Evolutionary conservation across 2,329 filamentous ascomycete genomes (phyloP).

Genomic region (Cytospora piceae): DNA sequence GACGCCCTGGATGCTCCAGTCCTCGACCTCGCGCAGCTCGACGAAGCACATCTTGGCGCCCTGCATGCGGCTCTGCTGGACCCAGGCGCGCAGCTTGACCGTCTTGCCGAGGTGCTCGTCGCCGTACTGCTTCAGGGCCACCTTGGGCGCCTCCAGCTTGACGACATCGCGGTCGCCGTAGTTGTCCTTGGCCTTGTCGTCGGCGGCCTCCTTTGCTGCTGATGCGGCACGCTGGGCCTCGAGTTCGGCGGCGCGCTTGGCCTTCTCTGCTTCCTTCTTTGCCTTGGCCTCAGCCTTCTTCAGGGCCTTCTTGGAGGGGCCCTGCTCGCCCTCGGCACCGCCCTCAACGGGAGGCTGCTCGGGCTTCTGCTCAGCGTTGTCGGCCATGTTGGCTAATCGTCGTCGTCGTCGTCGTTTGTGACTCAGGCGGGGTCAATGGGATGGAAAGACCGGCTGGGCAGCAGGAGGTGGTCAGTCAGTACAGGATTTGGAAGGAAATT

Average conservation of each 20-base stretch:
- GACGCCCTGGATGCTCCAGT: constrained; percentile 83
- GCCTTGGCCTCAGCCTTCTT: constrained; percentile 88
- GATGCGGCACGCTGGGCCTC: constrained; percentile 67
- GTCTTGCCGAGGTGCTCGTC: constrained; percentile 70
- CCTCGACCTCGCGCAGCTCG: constrained; percentile 75
- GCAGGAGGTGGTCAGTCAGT: constrained; percentile 1
- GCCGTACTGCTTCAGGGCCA: constrained; percentile 65
- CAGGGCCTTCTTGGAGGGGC: constrained; percentile 74
- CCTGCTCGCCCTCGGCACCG: constrained; percentile 72
- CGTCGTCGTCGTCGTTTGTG: constrained; percentile 8
- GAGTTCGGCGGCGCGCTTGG: constrained; percentile 71
- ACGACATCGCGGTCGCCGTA: constrained; percentile 68
- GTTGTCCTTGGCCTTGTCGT: constrained; percentile 73
- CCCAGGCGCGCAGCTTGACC: constrained; percentile 76
- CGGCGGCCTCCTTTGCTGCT: constrained; percentile 44
- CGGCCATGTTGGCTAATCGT: constrained; percentile 29
- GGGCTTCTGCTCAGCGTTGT: constrained; percentile 39
- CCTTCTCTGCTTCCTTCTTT: constrained; percentile 85
- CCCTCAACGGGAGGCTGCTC: constrained; percentile 78
- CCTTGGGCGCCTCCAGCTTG: constrained; percentile 55
- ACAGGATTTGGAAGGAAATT: not conserved
- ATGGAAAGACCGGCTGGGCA: constrained; percentile 2
- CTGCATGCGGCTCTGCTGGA: constrained; percentile 87
- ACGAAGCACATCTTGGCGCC: constrained; percentile 90
- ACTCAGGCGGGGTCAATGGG: constrained; percentile 21